Evolutionary conservation across 805 yeast species (phyloP).

Genomic region (Candida sphagnicola): DNA sequence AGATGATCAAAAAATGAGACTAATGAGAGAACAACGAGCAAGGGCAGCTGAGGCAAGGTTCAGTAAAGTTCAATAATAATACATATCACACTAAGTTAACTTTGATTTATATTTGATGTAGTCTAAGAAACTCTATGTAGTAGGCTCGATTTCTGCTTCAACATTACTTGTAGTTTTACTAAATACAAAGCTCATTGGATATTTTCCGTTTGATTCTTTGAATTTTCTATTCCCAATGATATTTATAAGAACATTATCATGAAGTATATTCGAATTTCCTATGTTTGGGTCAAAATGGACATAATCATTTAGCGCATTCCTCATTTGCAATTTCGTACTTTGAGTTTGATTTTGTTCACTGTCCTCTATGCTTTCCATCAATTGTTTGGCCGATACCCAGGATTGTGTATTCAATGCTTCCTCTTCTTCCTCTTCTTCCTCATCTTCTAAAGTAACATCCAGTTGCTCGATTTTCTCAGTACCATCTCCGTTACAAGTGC

Average conservation of each 20-base stretch:
- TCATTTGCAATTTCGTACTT: conserved; percentile 41
- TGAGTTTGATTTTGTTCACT: conserved; percentile 10
- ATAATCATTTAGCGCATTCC: conserved; percentile 58
- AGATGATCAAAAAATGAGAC: conserved; percentile 67
- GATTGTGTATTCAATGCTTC: conserved; percentile 1
- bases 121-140: neutral
- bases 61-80: conserved; percentile 10
- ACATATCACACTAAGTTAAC: no score
- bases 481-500: conserved; percentile 59
- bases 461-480: conserved; percentile 17
- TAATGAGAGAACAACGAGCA: conserved; percentile 93
- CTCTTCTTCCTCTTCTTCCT: conserved; percentile 12
- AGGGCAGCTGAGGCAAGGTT: conserved; percentile 93
- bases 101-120: no score
- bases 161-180: conserved; percentile 1
- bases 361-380: conserved; percentile 28
- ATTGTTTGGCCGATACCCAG: conserved; percentile 59
- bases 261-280: neutral
- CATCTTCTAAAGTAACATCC: conserved; percentile 12
- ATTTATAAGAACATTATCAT: conserved; percentile 17
- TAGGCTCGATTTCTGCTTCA: neutral
- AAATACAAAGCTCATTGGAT: conserved; percentile 8
- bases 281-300: conserved; percentile 55
- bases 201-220: conserved; percentile 2
- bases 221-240: conserved; percentile 5